Evolutionary conservation across 2,329 filamentous ascomycete species (phyloP), one percentile per base, ranked within the genome.

Genomic region (Xylaria sp.): DNA sequence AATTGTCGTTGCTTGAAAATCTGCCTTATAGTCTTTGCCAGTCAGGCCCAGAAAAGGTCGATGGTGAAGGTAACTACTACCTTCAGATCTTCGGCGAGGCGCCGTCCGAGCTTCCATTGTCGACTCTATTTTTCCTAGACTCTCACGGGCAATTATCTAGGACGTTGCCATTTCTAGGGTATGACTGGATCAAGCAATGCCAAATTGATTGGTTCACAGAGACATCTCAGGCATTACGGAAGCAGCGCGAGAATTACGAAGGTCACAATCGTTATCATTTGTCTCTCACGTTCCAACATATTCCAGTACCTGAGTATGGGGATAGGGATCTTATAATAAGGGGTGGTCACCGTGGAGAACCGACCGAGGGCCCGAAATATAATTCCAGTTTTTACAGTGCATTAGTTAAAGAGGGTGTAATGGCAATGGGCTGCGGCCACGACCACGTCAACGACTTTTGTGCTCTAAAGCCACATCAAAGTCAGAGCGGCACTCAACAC

Each of bases 381-480:
- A 78, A 79, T 65, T 76, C 77, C 1, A 72, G 77, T 62, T 75
- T 78, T 65, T 78, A 79, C 64, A 71, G 77, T 59, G 74, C 75
- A 63, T 71, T 79, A 58, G 73, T 68, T 28, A 68, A 73, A 71
- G 76, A 68, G 69, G 75, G 72, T 17, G 61, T 78, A 62, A 54
- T 67, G 44, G 77, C 76, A 67, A 36, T 79, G 59, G 75, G 77
- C 49, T 78, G 74, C 63, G 76, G 75, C n/a, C 76, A 79, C 66
- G 77, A 79, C 65, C 76, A 78, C 56, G 75, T 76, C 26, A 78
- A 79, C 66, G 77, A 79, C 62, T 79, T 78, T 70, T 78, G 76
- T 61, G 77, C 68, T 74, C 67, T 75, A 26, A 26, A 26, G 11
- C 20, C 46, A 5, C 46, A 15, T 28, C 4, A 28, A 7, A 26